Percentiles rank a stretch among this genome's conserved stretches.
Conservation (phyloP, 805 yeast species). For the Dipodascopsis uninucleata region DNA sequence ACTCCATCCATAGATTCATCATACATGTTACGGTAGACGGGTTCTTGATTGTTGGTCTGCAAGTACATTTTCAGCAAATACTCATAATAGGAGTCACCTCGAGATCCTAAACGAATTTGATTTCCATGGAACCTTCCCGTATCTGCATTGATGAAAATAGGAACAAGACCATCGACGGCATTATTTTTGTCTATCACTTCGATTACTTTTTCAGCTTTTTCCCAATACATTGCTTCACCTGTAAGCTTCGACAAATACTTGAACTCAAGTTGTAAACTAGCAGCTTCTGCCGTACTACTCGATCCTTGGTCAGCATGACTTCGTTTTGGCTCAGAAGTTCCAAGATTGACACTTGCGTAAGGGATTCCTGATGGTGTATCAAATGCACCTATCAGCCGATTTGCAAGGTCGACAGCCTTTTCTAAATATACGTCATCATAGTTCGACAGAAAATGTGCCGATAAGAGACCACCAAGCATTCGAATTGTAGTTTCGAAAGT, state of each 20-base stretch:
- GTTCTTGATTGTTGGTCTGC: conserved; percentile 63
- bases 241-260: conserved; percentile 77
- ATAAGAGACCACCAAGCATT: conserved; percentile 88
- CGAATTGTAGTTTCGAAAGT: conserved; percentile 92
- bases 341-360: conserved; percentile 70
- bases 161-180: conserved; percentile 72
- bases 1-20: conserved; percentile 75
- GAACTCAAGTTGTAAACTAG: conserved; percentile 82
- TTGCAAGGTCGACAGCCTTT: conserved; percentile 76
- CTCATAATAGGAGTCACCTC: conserved; percentile 89
- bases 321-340: conserved; percentile 55
- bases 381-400: conserved; percentile 66
- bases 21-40: conserved; percentile 67
- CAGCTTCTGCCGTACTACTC: conserved; percentile 83
- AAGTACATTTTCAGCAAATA: conserved; percentile 80
- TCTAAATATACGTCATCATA: conserved; percentile 65
- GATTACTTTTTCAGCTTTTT: conserved; percentile 70
- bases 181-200: conserved; percentile 60
- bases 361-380: conserved; percentile 68
- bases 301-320: conserved; percentile 63
- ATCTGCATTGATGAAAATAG: conserved; percentile 73
- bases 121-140: conserved; percentile 64
- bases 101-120: conserved; percentile 74
- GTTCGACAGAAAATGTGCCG: conserved; percentile 68
- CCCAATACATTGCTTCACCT: conserved; percentile 77